phyloP scores from a whole-genome alignment of 306 rosid genomes.

The Sphenostylis stenocarpa region DNA sequence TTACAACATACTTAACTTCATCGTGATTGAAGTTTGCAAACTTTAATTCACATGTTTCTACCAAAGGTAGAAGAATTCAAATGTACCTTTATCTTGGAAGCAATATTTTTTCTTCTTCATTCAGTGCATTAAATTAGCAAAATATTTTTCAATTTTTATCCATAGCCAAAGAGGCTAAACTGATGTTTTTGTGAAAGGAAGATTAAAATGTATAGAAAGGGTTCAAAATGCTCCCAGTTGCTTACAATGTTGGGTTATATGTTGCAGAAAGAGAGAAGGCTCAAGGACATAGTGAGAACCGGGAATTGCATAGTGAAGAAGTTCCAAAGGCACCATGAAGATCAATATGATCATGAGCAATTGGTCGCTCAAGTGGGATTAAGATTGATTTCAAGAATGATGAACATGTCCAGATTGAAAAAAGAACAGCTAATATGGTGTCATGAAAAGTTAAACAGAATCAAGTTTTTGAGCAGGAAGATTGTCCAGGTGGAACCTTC shows the following conservation, averaged over 20 bases:
- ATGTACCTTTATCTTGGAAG: too few relatives aligned
- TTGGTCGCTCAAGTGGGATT: constrained; percentile 74
- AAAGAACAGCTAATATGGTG: constrained; percentile 76
- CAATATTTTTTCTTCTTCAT: too few relatives aligned
- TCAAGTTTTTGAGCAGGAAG: constrained; percentile 56
- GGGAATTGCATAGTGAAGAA: constrained; percentile 73
- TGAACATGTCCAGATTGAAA: constrained; percentile 64
- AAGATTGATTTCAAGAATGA: constrained; percentile 71
- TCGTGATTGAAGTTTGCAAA: too few relatives aligned
- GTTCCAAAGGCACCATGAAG: constrained; percentile 69
- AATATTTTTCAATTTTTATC: too few relatives aligned
- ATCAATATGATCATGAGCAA: constrained; percentile 44
- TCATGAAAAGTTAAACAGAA: constrained; percentile 51
- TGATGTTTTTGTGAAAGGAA: not conserved
- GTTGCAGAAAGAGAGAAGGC: constrained; percentile 68
- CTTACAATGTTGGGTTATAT: constrained; percentile 1
- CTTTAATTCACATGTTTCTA: too few relatives aligned
- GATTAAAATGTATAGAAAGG: not conserved
- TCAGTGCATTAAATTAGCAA: too few relatives aligned
- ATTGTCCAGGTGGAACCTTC: constrained; percentile 66
- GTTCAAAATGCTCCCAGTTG: not conserved
- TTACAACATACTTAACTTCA: too few relatives aligned
- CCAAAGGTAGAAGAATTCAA: too few relatives aligned
- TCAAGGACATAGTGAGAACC: constrained; percentile 66
- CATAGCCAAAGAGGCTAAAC: not conserved